Conservation (phyloP, 169 alveolate species). For the Plasmodium blacklocki region DNA sequence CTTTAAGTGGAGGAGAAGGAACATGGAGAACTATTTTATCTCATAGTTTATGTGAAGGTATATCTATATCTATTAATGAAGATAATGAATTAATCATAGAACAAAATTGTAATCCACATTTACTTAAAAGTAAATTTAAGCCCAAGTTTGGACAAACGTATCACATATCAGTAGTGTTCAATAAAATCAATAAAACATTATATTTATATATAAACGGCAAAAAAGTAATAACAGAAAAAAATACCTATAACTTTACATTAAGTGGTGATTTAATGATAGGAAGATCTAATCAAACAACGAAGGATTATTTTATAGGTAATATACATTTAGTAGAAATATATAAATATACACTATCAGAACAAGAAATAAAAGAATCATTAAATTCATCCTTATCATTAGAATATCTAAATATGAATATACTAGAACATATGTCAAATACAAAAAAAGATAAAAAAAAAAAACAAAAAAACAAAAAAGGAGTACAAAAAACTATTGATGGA, state of each 20-base stretch:
- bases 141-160: conserved; percentile 83
- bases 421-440: neutral
- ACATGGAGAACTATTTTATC: conserved; percentile 78
- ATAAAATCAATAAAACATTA: conserved; percentile 69
- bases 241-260: conserved; percentile 43
- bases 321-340: conserved; percentile 78
- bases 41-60: conserved; percentile 87
- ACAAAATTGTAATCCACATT: conserved; percentile 87
- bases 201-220: conserved; percentile 71
- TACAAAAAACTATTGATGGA: conserved; percentile 66
- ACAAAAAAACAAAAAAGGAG: neutral
- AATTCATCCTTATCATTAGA: conserved; percentile 31
- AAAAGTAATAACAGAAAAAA: conserved; percentile 13
- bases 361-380: conserved; percentile 76
- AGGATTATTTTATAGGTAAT: conserved; percentile 82
- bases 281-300: conserved; percentile 75
- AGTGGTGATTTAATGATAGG: conserved; percentile 79
- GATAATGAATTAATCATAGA: conserved; percentile 86
- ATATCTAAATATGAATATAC: conserved; percentile 3
- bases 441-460: neutral
- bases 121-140: conserved; percentile 81
- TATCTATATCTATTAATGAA: conserved; percentile 84
- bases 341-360: conserved; percentile 80
- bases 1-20: conserved; percentile 77
- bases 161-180: conserved; percentile 30